These are phyloP conservation scores for Metschnikowia vanudenii DNA, from an alignment of 805 yeast genomes.

Conservation along the genomic window DNA sequence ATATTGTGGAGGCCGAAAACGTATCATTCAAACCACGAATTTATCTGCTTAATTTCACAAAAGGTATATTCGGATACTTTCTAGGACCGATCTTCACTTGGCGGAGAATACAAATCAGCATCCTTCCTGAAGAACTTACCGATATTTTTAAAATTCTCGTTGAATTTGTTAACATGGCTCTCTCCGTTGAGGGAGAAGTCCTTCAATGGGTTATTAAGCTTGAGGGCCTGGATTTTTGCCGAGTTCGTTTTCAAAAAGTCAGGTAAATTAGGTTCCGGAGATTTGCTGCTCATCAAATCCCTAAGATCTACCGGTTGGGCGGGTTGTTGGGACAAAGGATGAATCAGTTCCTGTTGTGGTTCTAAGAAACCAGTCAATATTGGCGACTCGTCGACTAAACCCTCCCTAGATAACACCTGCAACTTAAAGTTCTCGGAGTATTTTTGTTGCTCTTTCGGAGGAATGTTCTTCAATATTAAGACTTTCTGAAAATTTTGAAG, in stretches of 20 bases:
- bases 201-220: conserved; percentile 41
- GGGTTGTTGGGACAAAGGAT: conserved; percentile 19
- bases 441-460: conserved; percentile 25
- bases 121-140: conserved; percentile 52
- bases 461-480: conserved; percentile 59
- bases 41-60: no score
- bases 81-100: neutral
- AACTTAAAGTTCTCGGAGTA: conserved; percentile 39
- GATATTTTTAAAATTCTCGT: conserved; percentile 62
- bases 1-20: no score
- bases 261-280: conserved; percentile 28
- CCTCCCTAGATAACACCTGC: conserved; percentile 30
- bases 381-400: conserved; percentile 29
- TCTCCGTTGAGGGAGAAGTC: conserved; percentile 53
- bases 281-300: conserved; percentile 16
- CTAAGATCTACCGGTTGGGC: conserved; percentile 12
- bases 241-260: conserved; percentile 20
- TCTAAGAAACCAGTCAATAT: conserved; percentile 31
- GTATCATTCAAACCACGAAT: no score
- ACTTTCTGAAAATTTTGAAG: conserved; percentile 63
- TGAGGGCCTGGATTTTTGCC: conserved; percentile 43
- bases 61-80: neutral
- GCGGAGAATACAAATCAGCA: conserved; percentile 8
- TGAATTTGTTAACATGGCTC: conserved; percentile 58
- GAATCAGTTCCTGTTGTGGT: neutral